Percentiles rank a stretch among this genome's conserved stretches.
These are phyloP conservation scores for Rosa rugosa DNA, from an alignment of 306 rosid genomes.

Conservation along the genomic window DNA sequence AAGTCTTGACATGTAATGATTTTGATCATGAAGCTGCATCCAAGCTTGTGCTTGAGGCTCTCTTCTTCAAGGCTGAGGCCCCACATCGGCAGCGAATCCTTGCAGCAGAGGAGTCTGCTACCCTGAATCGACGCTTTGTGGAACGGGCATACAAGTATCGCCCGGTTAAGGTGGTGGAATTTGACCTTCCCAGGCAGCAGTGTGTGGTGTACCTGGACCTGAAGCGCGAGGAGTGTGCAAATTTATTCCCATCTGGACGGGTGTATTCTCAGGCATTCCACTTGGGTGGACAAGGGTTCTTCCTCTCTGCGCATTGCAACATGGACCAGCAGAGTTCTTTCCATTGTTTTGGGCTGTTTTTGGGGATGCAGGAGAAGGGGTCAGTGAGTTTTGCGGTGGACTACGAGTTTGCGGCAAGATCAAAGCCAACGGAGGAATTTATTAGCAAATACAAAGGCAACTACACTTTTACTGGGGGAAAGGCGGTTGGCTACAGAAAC, in stretches of 20 bases:
- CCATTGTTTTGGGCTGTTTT: constrained; percentile 90
- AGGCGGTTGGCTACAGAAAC: constrained; percentile 96
- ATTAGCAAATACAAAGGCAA: constrained; percentile 94
- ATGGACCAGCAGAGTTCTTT: constrained; percentile 97
- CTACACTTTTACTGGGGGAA: constrained; percentile 93
- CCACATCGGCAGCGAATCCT: constrained; percentile 86
- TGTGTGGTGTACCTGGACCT: constrained; percentile 93
- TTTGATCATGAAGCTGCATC: constrained; percentile 83
- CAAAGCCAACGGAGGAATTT: constrained; percentile 77
- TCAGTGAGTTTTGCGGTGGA: constrained; percentile 90
- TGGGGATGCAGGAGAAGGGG: constrained; percentile 99
- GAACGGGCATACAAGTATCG: constrained; percentile 98
- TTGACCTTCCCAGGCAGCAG: constrained; percentile 89
- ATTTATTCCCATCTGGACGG: constrained; percentile 83
- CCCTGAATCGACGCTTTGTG: constrained; percentile 64
- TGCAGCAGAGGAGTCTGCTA: constrained; percentile 72
- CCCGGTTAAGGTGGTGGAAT: constrained; percentile 95
- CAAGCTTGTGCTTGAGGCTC: constrained; percentile 87
- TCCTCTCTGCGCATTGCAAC: constrained; percentile 96
- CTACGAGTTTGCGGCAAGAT: constrained; percentile 91
- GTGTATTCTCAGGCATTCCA: constrained; percentile 98
- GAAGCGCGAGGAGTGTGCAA: constrained; percentile 82
- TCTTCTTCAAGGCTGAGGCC: constrained; percentile 89
- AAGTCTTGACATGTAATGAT: constrained; percentile 81
- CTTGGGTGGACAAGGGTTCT: constrained; percentile 97